Percentiles rank a stretch among this genome's conserved stretches.
Conservation (phyloP, 2,329 filamentous ascomycete species). For the Botrytis tulipae region DNA sequence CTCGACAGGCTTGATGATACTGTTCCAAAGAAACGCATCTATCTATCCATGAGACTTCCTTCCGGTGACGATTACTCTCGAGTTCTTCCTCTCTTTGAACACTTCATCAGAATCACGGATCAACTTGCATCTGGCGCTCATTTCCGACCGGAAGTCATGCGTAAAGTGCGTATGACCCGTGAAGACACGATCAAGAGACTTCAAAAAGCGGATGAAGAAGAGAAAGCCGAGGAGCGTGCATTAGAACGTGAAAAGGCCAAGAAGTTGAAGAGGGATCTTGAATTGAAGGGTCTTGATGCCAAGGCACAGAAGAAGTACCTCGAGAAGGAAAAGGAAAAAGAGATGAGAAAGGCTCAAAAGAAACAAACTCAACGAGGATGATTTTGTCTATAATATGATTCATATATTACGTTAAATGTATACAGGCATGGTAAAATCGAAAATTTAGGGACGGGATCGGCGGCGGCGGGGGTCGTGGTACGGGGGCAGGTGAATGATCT, state of each 20-base stretch:
- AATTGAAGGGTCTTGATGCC: conserved; percentile 72
- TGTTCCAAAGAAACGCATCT: conserved; percentile 79
- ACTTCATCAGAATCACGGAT: conserved; percentile 84
- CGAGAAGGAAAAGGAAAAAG: conserved; percentile 77
- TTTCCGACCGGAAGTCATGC: conserved; percentile 86
- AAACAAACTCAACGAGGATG: conserved; percentile 51
- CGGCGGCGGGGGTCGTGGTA: background rate
- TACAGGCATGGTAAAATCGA: conserved; percentile 15
- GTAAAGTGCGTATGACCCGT: conserved; percentile 76
- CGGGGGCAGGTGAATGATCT: background rate
- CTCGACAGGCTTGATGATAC: conserved; percentile 73
- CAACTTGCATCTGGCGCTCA: conserved; percentile 71
- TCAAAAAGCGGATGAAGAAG: conserved; percentile 73
- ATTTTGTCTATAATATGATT: conserved; percentile 4
- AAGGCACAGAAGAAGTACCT: conserved; percentile 85
- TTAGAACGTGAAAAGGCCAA: conserved; percentile 70
- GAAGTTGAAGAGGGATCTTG: conserved; percentile 86
- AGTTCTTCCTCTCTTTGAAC: conserved; percentile 72
- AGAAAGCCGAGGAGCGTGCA: conserved; percentile 75
- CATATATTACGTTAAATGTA: conserved; percentile 13
- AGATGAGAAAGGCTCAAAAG: conserved; percentile 61
- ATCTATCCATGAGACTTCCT: conserved; percentile 70
- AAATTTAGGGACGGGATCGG: background rate
- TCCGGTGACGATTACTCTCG: conserved; percentile 61
- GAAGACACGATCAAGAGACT: conserved; percentile 80